Evolutionary conservation across 1,284 basidiomycete species (phyloP).

Genomic region (Earliella scabrosa): DNA sequence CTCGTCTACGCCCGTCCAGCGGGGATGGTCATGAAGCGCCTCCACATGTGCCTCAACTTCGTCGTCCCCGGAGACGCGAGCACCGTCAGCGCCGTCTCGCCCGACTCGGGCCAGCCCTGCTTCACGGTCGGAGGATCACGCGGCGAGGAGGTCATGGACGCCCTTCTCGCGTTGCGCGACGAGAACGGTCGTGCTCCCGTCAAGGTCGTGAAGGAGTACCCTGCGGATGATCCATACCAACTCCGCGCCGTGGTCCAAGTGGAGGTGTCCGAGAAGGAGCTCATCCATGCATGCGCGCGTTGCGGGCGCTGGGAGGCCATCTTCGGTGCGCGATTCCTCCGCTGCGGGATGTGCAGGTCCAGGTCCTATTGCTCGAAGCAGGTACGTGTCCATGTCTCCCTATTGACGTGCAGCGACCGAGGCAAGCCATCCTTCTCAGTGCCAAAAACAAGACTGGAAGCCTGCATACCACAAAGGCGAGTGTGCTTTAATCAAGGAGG

Average conservation of each 20-base stretch:
- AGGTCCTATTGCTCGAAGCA: slow-evolving; percentile 5
- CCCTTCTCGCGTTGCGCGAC: too few species aligned
- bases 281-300: slow-evolving; percentile 4
- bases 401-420: slow-evolving; percentile 42
- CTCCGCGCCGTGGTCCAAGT: not conserved
- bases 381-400: not conserved
- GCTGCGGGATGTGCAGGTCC: slow-evolving; percentile 5
- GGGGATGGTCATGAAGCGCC: too few species aligned
- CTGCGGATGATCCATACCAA: too few species aligned
- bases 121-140: too few species aligned
- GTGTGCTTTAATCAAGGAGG: slow-evolving; percentile 3
- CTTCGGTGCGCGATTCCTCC: slow-evolving; percentile 1
- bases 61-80: too few species aligned
- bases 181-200: too few species aligned
- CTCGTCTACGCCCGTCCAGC: too few species aligned
- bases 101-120: too few species aligned
- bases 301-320: slow-evolving; percentile 9
- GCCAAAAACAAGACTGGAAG: slow-evolving; percentile 28
- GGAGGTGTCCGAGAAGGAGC: not conserved
- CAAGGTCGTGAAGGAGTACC: too few species aligned
- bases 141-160: too few species aligned
- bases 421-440: slow-evolving; percentile 72
- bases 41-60: too few species aligned
- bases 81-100: too few species aligned
- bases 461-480: slow-evolving; percentile 4